phyloP scores from a whole-genome alignment of 371 early-diverging fungal genomes.

The Mycotypha africana region DNA sequence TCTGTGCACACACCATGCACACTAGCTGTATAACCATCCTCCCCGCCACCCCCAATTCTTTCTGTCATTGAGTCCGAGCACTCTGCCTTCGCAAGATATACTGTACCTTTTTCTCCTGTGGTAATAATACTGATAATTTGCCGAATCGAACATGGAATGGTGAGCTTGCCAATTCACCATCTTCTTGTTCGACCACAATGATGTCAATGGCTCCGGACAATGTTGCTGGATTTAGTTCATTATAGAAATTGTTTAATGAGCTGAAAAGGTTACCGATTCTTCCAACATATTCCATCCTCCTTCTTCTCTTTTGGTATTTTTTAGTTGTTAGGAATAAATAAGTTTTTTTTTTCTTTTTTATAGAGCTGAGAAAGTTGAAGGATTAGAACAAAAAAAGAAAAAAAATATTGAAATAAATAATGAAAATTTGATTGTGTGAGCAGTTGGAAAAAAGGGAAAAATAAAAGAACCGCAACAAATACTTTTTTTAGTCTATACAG shows the following conservation, averaged over 20 bases:
- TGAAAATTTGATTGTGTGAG: too few relatives aligned
- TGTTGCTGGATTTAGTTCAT: conserved; percentile 95
- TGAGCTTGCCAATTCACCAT: conserved; percentile 82
- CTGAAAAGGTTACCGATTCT: conserved; percentile 44
- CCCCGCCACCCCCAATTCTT: not conserved
- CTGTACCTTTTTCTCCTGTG: conserved; percentile 77
- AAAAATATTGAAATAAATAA: not conserved
- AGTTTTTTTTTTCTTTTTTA: too few relatives aligned
- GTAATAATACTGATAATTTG: conserved; percentile 86
- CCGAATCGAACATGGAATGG: conserved; percentile 99
- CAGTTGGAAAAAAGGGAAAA: not conserved
- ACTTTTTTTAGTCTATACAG: too few relatives aligned
- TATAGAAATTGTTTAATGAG: conserved; percentile 89
- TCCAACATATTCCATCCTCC: conserved; percentile 33
- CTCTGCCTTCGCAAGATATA: too few relatives aligned
- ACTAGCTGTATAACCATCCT: too few relatives aligned
- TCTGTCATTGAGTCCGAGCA: not conserved
- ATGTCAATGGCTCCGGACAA: conserved; percentile 98
- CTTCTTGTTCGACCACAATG: conserved; percentile 82
- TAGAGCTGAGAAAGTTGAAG: too few relatives aligned
- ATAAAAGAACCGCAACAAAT: too few relatives aligned
- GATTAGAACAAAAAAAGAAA: not conserved
- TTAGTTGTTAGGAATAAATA: too few relatives aligned
- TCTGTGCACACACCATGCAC: too few relatives aligned
- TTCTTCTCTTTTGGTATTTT: too few relatives aligned